A percentile compares a stretch with the other conserved stretches of the same genome.
These are phyloP conservation scores for Entomortierella parvispora DNA, from an alignment of 192 early-diverging fungal genomes.

Conservation along the genomic window DNA sequence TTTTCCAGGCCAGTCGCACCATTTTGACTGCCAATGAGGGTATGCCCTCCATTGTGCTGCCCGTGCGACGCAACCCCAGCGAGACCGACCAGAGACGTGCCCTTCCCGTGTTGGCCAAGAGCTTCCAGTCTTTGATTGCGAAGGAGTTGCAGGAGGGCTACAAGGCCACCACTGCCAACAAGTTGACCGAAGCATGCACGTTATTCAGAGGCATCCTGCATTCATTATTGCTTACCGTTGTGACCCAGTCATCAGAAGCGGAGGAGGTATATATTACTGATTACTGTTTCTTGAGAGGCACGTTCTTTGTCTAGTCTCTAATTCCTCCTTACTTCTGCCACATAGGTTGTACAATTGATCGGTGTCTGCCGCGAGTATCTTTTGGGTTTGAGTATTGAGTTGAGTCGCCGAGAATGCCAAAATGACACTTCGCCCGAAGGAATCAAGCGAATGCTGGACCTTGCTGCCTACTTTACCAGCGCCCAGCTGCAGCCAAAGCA, in stretches of 20 bases:
- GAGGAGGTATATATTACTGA: conserved; percentile 69
- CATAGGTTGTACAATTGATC: conserved; percentile 75
- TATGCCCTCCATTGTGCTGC: conserved; percentile 69
- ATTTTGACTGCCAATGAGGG: conserved; percentile 72
- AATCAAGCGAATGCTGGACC: conserved; percentile 82
- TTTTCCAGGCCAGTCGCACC: conserved; percentile 81
- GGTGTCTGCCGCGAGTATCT: conserved; percentile 91
- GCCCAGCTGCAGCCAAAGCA: conserved; percentile 90
- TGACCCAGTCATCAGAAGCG: conserved; percentile 68
- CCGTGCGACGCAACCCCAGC: conserved; percentile 72
- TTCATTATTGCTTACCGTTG: conserved; percentile 80
- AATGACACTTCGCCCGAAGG: conserved; percentile 63
- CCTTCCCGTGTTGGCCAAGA: conserved; percentile 68
- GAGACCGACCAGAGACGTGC: conserved; percentile 57
- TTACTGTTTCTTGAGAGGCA: not conserved
- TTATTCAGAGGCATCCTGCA: conserved; percentile 84
- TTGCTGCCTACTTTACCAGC: conserved; percentile 97
- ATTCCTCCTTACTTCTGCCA: too few species aligned
- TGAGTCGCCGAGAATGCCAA: conserved; percentile 72
- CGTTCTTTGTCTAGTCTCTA: too few species aligned
- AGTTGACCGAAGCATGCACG: conserved; percentile 81
- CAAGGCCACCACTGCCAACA: conserved; percentile 79
- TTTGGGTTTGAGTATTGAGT: conserved; percentile 88
- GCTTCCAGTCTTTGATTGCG: conserved; percentile 64
- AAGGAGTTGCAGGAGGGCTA: conserved; percentile 89